These are phyloP conservation scores for Suillus occidentalis DNA, from an alignment of 768 basidiomycete genomes.

Conservation along the genomic window DNA sequence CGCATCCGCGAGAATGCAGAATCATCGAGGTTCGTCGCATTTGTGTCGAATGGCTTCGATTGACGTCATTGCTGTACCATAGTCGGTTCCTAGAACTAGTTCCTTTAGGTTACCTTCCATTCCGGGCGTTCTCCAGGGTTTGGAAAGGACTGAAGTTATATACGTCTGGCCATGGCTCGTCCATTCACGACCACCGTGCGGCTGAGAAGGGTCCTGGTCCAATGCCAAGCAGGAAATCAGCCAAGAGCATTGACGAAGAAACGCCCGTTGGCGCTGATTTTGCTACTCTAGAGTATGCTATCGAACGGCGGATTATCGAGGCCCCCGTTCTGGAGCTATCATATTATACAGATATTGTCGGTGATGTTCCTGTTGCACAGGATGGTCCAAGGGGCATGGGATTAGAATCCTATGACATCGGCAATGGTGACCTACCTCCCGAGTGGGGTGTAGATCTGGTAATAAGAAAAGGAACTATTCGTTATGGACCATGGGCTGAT, in stretches of 20 bases:
- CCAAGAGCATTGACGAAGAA: conserved; percentile 47
- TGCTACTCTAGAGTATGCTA: conserved; percentile 75
- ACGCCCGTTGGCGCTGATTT: conserved; percentile 58
- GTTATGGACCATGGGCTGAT: conserved; percentile 97
- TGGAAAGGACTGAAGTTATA: conserved; percentile 57
- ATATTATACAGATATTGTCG: conserved; percentile 86
- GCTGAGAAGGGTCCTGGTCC: conserved; percentile 7
- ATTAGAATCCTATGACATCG: conserved; percentile 62
- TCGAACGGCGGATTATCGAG: conserved; percentile 81
- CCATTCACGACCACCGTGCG: conserved; percentile 4
- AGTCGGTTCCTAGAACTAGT: conserved; percentile 25
- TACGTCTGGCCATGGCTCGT: conserved; percentile 21
- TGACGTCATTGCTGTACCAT: conserved; percentile 12
- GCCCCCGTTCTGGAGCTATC: conserved; percentile 74
- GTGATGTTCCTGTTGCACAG: conserved; percentile 57
- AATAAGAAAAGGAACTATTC: conserved; percentile 70
- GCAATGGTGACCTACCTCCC: conserved; percentile 84
- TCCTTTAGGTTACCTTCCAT: conserved; percentile 38
- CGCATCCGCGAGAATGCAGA: conserved; percentile 56
- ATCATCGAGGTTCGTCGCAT: conserved; percentile 34
- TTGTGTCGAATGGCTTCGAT: neutral
- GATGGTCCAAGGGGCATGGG: conserved; percentile 30
- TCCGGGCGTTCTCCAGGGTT: conserved; percentile 43
- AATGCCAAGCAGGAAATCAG: conserved; percentile 11
- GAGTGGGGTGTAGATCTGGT: conserved; percentile 93